These are phyloP conservation scores for Xylaria sp. DNA, from an alignment of 2,329 filamentous ascomycete species.

Conservation along the genomic window DNA sequence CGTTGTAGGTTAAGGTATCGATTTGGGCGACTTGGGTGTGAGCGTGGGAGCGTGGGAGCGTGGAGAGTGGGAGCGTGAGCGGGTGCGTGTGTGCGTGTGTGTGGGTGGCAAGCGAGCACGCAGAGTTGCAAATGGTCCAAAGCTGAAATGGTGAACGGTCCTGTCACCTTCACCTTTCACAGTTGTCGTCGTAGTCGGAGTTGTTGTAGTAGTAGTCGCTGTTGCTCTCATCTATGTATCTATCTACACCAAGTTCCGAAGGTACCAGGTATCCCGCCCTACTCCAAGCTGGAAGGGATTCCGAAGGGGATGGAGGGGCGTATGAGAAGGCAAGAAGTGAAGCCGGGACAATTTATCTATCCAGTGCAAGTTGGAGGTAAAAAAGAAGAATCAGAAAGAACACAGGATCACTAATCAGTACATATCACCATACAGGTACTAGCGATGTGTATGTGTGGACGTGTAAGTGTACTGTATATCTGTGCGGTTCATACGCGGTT, in stretches of 20 bases:
- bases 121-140: no score
- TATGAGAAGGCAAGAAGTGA: constrained; percentile 5
- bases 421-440: constrained; percentile 6
- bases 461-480: constrained; percentile 1
- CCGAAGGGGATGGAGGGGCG: not conserved
- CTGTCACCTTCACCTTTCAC: constrained; percentile 21
- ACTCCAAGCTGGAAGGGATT: not conserved
- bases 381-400: constrained; percentile 9
- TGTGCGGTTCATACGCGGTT: not conserved
- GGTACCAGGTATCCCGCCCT: not conserved
- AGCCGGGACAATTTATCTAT: constrained; percentile 19
- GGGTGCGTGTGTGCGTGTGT: not conserved
- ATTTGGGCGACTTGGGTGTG: constrained; percentile 38
- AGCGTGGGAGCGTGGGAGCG: constrained; percentile 1
- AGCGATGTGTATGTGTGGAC: not conserved
- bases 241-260: not conserved
- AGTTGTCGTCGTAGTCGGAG: not conserved
- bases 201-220: not conserved
- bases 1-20: constrained; percentile 34
- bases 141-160: constrained; percentile 25
- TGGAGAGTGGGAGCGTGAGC: not conserved
- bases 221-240: not conserved
- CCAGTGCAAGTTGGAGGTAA: not conserved
- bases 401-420: constrained; percentile 30
- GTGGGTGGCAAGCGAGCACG: not conserved